Conservation (phyloP, 208 protist species). For the Crithidia expoeki region DNA sequence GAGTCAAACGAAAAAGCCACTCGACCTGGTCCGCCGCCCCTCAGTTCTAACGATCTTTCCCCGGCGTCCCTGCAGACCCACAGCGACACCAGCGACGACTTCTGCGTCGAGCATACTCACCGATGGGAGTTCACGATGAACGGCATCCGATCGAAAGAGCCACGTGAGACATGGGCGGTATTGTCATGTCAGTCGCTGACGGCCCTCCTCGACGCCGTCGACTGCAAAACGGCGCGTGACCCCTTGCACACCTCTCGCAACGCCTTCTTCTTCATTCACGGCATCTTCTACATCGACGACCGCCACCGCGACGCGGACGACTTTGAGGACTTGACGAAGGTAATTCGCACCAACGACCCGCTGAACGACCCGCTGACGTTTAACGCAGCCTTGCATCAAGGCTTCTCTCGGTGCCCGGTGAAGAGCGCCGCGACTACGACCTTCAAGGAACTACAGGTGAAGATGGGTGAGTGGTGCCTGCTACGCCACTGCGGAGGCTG, state of each 20-base stretch:
- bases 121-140: slow-evolving; percentile 77
- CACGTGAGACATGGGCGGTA: slow-evolving; percentile 68
- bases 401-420: slow-evolving; percentile 69
- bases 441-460: slow-evolving; percentile 69
- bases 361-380: slow-evolving; percentile 12
- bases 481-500: slow-evolving; percentile 72
- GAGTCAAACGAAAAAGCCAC: slow-evolving; percentile 5
- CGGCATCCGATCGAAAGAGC: slow-evolving; percentile 33
- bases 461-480: slow-evolving; percentile 68
- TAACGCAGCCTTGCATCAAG: slow-evolving; percentile 24
- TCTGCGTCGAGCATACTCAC: slow-evolving; percentile 77
- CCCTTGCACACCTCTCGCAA: slow-evolving; percentile 42
- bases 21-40: neutral
- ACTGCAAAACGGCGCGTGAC: slow-evolving; percentile 39
- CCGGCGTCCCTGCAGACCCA: slow-evolving; percentile 34
- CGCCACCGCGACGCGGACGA: slow-evolving; percentile 48
- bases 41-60: slow-evolving; percentile 35
- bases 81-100: slow-evolving; percentile 59
- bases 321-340: slow-evolving; percentile 61
- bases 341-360: slow-evolving; percentile 56
- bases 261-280: slow-evolving; percentile 83
- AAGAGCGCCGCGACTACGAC: slow-evolving; percentile 61
- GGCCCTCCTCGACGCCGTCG: slow-evolving; percentile 72
- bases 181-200: slow-evolving; percentile 77
- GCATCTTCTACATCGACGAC: slow-evolving; percentile 85